Evolutionary conservation across 2,329 filamentous ascomycete species (phyloP).

Genomic region (Monascus ruber): DNA sequence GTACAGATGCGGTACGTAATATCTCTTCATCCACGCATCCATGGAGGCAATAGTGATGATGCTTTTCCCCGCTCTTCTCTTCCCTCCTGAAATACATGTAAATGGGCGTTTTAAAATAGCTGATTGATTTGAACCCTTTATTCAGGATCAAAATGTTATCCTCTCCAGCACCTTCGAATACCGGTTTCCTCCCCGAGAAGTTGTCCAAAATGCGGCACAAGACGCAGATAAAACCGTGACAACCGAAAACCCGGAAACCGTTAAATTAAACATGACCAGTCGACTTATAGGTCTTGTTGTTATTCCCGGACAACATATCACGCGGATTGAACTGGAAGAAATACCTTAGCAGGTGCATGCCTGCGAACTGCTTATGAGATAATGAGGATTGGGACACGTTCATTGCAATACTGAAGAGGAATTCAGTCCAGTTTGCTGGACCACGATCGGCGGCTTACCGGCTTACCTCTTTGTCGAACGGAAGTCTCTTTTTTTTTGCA

Average conservation of each 20-base stretch:
- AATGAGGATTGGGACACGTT: neutral
- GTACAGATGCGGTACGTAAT: conserved; percentile 69
- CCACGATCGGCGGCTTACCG: no score
- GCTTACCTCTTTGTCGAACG: no score
- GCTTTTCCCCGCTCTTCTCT: no score
- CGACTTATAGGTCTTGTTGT: conserved; percentile 84
- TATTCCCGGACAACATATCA: conserved; percentile 74
- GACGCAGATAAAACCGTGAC: conserved; percentile 11
- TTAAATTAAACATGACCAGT: conserved; percentile 64
- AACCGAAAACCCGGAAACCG: conserved; percentile 19
- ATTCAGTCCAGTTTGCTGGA: no score
- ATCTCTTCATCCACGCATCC: no score
- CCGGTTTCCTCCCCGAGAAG: conserved; percentile 54
- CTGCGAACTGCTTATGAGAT: conserved; percentile 9
- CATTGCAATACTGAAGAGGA: no score
- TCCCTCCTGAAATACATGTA: neutral
- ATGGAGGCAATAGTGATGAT: no score
- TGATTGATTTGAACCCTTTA: neutral
- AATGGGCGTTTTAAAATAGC: conserved; percentile 4
- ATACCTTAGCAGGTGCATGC: conserved; percentile 13
- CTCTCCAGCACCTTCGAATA: conserved; percentile 83
- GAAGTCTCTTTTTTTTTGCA: no score
- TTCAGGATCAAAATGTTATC: conserved; percentile 76
- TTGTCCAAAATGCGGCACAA: conserved; percentile 32
- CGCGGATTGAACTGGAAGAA: conserved; percentile 79